Base-by-base conservation (phyloP, 2,329 filamentous ascomycete species). In the Trichocomaceae sp. region DNA sequence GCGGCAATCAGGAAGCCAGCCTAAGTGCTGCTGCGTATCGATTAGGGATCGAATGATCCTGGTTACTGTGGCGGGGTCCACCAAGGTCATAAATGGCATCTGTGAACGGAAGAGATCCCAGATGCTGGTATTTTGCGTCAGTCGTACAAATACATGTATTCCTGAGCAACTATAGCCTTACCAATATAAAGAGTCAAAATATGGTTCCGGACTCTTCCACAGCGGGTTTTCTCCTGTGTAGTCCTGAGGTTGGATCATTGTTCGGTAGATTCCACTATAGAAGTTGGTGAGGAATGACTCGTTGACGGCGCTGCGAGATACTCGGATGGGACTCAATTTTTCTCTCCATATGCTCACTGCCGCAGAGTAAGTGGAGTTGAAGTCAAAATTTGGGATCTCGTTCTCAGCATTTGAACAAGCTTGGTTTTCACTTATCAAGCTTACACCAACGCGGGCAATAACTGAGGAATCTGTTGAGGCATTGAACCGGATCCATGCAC, bases 221-320 rank as follows among this genome's bases (percentile, higher is more conserved):
- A 82, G 63, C 1, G 83, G 83, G 57, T 87, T 88, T 64, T 88
- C 84, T 1, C 83, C 83, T 0, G 84, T 87, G 60, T 85, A 84
- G 61, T 87, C 84, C 60, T 87, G 83, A 2, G 84, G 84, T 50
- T 80, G 83, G 54, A 87, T 79, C 80, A 86, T 83, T 1, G 81
- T 81, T n/a, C 84, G 74, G 63, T 87, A 87, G 22, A 84, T 76
- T 2, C 84, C 84, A 50, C 81, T 85, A 74, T 84, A 87, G 59
- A 88, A 85, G 20, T 68, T 80, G 46, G 81, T 70, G 44, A 72
- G 60, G 17, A 68, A 58, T 6, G 67, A 66, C 1, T 61, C 50
- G 33, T 69, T 60, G 15, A 71, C 61, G 2, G 62, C 64, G 5
- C 61, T 61, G 6, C 63, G 65, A 10, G 69, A 71, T 10, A 72